Evolutionary conservation across 2,329 filamentous ascomycete species (phyloP).

Genomic region (Nigrospora osmanthi): DNA sequence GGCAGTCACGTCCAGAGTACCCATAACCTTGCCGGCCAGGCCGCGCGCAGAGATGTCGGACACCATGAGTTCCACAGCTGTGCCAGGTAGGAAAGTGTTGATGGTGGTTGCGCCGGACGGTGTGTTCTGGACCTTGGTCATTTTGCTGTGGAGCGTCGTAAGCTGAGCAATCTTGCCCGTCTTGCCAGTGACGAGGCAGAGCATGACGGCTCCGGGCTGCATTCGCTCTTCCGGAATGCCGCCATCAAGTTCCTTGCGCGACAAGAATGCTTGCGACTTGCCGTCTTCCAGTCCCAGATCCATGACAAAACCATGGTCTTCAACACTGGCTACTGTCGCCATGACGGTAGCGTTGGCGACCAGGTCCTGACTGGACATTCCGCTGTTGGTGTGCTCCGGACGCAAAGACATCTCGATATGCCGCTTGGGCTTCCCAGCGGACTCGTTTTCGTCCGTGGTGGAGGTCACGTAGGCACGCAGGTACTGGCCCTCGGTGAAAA

Average conservation of each 20-base stretch:
- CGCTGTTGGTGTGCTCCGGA: slow-evolving; percentile 70
- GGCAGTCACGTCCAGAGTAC: slow-evolving; percentile 81
- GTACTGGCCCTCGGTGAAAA: slow-evolving; percentile 83
- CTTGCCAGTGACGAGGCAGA: slow-evolving; percentile 73
- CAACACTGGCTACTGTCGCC: slow-evolving; percentile 82
- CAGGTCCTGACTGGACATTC: slow-evolving; percentile 64
- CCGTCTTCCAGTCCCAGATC: slow-evolving; percentile 69
- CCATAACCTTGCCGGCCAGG: slow-evolving; percentile 86
- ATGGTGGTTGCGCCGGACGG: slow-evolving; percentile 77
- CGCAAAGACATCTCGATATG: slow-evolving; percentile 83
- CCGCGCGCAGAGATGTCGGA: slow-evolving; percentile 68
- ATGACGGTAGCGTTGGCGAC: slow-evolving; percentile 73
- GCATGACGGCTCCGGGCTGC: slow-evolving; percentile 74
- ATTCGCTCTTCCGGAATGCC: slow-evolving; percentile 58
- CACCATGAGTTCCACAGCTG: slow-evolving; percentile 78
- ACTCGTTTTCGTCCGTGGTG: slow-evolving; percentile 55
- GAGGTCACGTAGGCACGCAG: slow-evolving; percentile 77
- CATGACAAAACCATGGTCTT: slow-evolving; percentile 94
- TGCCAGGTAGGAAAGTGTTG: slow-evolving; percentile 84
- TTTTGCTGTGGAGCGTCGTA: slow-evolving; percentile 62
- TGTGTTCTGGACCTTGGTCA: slow-evolving; percentile 58
- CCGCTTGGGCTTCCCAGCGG: slow-evolving; percentile 58
- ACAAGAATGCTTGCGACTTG: slow-evolving; percentile 72
- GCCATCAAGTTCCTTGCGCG: slow-evolving; percentile 71
- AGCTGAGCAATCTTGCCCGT: slow-evolving; percentile 81